Evolutionary conservation across 108 stramenopile species (phyloP), one percentile per base, ranked within the genome.

Genomic region (Seminavis robusta): DNA sequence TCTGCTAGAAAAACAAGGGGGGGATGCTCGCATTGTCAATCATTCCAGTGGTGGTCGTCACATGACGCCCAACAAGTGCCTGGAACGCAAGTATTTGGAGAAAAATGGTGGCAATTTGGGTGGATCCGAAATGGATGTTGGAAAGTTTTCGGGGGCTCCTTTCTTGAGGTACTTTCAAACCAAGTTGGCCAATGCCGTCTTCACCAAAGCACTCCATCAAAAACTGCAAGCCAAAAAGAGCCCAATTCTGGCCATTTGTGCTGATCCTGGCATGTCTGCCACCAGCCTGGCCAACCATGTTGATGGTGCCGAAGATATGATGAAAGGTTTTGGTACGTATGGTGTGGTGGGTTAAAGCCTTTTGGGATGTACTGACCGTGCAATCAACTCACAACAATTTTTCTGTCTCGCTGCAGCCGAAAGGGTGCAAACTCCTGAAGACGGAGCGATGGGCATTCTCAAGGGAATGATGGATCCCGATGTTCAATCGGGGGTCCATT

Each of bases 121-220:
- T 25, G 80, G 77, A 2, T 39, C 71, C 33, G 65, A 39, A 47
- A 59, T 7, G 77, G 55, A 51, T 36, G 26, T 28, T 3, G n/a
- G 26, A 33, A 21, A 25, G 4, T 20, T 64, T 16, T 32, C 40
- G 17, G 73, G 63, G 15, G 77, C 38, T 2, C 70, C 47, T 17
- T 79, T 68, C 67, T 38, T 17, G n/a, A 52, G 82, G 8, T 84
- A 84, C 56, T 51, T 59, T 40, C 80, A 78, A 47, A 55, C 76
- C 32, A 87, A 87, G 49, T 59, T 87, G 32, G 77, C 81, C 45
- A 82, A 87, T 52, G 41, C 73, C 3, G 65, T 74, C 7, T 87
- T 80, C 50, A 59, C 85, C 32, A 52, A 48, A 48, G 80, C 68
- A 11, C 59, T 87, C n/a, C 26, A 56, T n/a, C n/a, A n/a, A n/a